These are phyloP conservation scores for Protea cynaroides DNA, from an alignment of 164 flowering plant genomes.

Conservation along the genomic window DNA sequence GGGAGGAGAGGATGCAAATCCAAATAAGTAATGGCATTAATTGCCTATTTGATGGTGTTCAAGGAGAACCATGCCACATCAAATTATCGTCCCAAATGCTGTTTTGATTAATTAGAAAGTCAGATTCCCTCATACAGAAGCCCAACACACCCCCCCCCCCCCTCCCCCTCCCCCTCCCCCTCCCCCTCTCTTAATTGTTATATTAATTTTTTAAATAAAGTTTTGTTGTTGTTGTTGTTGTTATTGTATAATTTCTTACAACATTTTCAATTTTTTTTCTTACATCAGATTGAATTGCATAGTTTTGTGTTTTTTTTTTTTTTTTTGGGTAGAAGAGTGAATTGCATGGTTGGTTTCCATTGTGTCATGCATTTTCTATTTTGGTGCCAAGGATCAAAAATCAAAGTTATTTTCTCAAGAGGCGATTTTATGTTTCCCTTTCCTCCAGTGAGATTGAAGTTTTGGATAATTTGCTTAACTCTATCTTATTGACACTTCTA, in stretches of 20 bases:
- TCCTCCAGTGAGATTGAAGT: not conserved
- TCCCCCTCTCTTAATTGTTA: too few relatives aligned
- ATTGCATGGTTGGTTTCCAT: conserved; percentile 87
- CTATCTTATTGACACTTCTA: conserved; percentile 5
- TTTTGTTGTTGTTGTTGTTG: too few relatives aligned
- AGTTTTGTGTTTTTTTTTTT: too few relatives aligned
- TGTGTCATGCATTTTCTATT: conserved; percentile 88
- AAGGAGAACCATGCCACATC: conserved; percentile 98
- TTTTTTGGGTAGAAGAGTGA: too few relatives aligned
- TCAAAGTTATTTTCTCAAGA: conserved; percentile 87
- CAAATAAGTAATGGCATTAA: conserved; percentile 94
- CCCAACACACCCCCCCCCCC: too few relatives aligned
- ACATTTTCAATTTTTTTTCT: not conserved
- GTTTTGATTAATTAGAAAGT: conserved; percentile 99
- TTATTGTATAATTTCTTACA: not conserved
- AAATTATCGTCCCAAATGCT: conserved; percentile 98
- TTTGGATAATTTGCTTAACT: conserved; percentile 4
- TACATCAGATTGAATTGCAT: too few relatives aligned
- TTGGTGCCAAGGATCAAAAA: conserved; percentile 89
- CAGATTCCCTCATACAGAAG: not conserved
- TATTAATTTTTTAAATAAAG: too few relatives aligned
- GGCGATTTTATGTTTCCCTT: not conserved
- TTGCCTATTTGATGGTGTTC: conserved; percentile 97
- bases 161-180: too few relatives aligned
- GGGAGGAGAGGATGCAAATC: too few relatives aligned